Evolutionary conservation across 129 eudicot species (phyloP).

Genomic region (Lactuca sativa): DNA sequence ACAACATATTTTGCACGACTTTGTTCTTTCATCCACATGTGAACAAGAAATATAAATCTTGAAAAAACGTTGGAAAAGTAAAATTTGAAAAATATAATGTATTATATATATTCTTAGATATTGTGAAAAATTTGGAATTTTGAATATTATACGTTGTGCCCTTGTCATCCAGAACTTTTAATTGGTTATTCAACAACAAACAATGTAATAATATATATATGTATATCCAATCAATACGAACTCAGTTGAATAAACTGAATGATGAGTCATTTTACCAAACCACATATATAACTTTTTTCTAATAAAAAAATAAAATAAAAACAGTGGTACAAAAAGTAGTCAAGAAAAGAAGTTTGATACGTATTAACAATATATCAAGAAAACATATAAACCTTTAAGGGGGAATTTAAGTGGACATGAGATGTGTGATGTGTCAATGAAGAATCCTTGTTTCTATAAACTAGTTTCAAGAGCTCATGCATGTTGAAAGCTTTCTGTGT

Average conservation of each 20-base stretch:
- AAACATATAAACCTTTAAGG: too few relatives aligned
- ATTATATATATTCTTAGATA: neutral
- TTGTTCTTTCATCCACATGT: conserved; percentile 8
- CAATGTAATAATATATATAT: too few relatives aligned
- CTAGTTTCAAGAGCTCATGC: too few relatives aligned
- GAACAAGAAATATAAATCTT: neutral
- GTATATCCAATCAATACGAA: too few relatives aligned
- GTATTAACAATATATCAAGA: neutral
- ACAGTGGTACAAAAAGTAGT: neutral
- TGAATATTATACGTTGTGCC: neutral
- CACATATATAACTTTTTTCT: neutral
- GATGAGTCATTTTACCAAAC: neutral
- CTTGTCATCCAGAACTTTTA: neutral
- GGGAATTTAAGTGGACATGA: too few relatives aligned
- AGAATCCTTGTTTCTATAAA: too few relatives aligned
- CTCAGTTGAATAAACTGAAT: neutral
- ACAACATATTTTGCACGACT: conserved; percentile 6
- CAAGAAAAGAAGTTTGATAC: neutral
- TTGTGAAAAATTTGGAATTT: neutral
- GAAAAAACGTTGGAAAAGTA: neutral
- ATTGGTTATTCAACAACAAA: neutral
- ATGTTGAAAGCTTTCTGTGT: too few relatives aligned
- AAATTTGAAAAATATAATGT: neutral
- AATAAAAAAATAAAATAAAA: too few relatives aligned
- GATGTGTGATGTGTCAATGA: too few relatives aligned